phyloP scores from a whole-genome alignment of 352 stramenopile species.

The Phytophthora citrophthora region DNA sequence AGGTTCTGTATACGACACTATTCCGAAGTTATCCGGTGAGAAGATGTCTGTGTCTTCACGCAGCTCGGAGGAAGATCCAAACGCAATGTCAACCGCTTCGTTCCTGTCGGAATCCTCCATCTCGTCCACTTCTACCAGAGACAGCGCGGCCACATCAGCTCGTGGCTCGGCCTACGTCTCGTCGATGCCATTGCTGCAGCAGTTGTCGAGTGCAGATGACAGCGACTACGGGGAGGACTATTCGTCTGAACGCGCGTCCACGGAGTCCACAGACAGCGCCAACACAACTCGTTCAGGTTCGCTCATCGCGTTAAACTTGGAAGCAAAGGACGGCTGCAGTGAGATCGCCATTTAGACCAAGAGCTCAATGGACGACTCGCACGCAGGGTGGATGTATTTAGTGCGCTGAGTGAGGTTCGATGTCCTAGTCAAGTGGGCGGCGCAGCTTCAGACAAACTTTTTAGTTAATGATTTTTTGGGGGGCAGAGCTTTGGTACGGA shows the following conservation, averaged over 20 bases:
- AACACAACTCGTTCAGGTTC: slow-evolving; percentile 38
- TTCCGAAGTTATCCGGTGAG: slow-evolving; percentile 34
- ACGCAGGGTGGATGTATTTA: slow-evolving; percentile 37
- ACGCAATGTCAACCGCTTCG: slow-evolving; percentile 27
- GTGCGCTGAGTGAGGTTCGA: slow-evolving; percentile 17
- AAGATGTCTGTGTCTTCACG: slow-evolving; percentile 23
- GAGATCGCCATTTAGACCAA: slow-evolving; percentile 45
- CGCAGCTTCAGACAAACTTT: slow-evolving; percentile 16
- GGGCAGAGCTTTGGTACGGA: slow-evolving; percentile 7
- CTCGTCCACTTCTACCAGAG: slow-evolving; percentile 29
- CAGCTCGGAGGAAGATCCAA: slow-evolving; percentile 24
- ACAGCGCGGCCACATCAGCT: slow-evolving; percentile 23
- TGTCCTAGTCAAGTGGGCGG: slow-evolving; percentile 22
- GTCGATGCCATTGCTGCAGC: slow-evolving; percentile 34
- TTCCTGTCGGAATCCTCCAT: slow-evolving; percentile 36
- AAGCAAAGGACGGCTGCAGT: slow-evolving; percentile 38
- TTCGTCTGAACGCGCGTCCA: slow-evolving; percentile 31
- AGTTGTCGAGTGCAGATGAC: slow-evolving; percentile 28
- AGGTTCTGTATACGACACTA: slow-evolving; percentile 39
- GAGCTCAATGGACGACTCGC: neutral
- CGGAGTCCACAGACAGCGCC: slow-evolving; percentile 25
- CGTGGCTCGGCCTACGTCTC: slow-evolving; percentile 28
- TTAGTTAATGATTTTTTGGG: slow-evolving; percentile 23
- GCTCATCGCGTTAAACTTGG: slow-evolving; percentile 44
- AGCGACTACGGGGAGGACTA: slow-evolving; percentile 37